phyloP scores from a whole-genome alignment of 352 stramenopile species.

The Hyaloperonospora brassicae region DNA sequence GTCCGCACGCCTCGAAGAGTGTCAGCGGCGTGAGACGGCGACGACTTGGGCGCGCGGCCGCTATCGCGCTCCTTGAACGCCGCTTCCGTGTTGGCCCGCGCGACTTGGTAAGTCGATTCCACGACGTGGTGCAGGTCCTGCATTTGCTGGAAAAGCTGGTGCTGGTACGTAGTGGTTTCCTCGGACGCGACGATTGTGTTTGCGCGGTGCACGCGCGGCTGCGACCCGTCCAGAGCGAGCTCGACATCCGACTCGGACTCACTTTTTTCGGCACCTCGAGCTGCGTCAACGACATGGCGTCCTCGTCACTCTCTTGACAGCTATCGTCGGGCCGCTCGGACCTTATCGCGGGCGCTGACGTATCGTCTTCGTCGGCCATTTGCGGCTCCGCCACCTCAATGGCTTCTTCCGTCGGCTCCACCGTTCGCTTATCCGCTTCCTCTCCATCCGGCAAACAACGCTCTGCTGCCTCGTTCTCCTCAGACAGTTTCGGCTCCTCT shows the following conservation, averaged over 20 bases:
- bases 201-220: conserved; percentile 17
- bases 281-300: conserved; percentile 18
- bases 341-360: too few relatives aligned
- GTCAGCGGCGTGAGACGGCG: conserved; percentile 6
- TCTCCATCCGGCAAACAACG: conserved; percentile 2
- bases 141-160: conserved; percentile 68
- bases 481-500: too few relatives aligned
- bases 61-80: conserved; percentile 35
- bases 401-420: conserved; percentile 2
- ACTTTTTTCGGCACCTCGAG: conserved; percentile 12
- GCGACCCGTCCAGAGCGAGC: neutral
- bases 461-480: neutral
- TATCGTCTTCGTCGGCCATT: neutral
- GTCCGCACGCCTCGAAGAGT: conserved; percentile 22
- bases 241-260: conserved; percentile 6
- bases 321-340: too few relatives aligned
- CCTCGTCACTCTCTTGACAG: too few relatives aligned
- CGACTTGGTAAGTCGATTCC: conserved; percentile 61
- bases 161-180: conserved; percentile 34
- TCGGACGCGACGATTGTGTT: conserved; percentile 23
- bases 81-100: conserved; percentile 46
- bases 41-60: conserved; percentile 23
- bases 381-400: conserved; percentile 1
- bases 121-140: conserved; percentile 52
- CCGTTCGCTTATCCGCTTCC: neutral